A percentile compares a stretch with the other conserved stretches of the same genome.
Evolutionary conservation across 2,329 filamentous ascomycete species (phyloP).

Genomic region (Stemphylium lycopersici): DNA sequence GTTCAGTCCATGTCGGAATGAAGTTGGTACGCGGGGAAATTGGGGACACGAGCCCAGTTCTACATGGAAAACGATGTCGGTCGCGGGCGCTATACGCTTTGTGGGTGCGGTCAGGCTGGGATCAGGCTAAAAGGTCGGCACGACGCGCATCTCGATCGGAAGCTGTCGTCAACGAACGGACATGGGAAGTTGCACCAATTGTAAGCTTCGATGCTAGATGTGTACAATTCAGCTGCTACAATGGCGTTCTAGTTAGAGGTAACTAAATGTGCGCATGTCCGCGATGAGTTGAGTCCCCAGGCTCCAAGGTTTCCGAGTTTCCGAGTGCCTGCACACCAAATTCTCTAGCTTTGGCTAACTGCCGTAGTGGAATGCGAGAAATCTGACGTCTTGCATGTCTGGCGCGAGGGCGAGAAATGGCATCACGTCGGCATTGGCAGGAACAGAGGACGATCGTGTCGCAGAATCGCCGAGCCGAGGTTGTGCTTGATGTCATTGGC

Average conservation of each 20-base stretch:
- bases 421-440: conserved; percentile 3
- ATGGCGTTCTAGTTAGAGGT: neutral
- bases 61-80: conserved; percentile 18
- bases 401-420: neutral
- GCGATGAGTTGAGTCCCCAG: neutral
- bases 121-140: conserved; percentile 38
- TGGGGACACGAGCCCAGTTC: conserved; percentile 20
- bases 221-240: neutral
- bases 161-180: conserved; percentile 1
- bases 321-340: too few species aligned
- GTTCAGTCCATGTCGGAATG: conserved; percentile 15
- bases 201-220: neutral
- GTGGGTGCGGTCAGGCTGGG: conserved; percentile 11
- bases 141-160: neutral
- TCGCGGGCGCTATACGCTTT: conserved; percentile 27
- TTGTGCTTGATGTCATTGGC: neutral
- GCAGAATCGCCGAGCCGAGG: neutral
- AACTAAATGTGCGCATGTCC: neutral
- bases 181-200: neutral
- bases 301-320: neutral
- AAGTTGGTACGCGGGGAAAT: conserved; percentile 21
- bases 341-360: neutral
- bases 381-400: neutral
- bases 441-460: neutral
- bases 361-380: neutral